Evolutionary conservation across 1,139 yeast genomes (phyloP).

Genomic region (Pichia sp.): DNA sequence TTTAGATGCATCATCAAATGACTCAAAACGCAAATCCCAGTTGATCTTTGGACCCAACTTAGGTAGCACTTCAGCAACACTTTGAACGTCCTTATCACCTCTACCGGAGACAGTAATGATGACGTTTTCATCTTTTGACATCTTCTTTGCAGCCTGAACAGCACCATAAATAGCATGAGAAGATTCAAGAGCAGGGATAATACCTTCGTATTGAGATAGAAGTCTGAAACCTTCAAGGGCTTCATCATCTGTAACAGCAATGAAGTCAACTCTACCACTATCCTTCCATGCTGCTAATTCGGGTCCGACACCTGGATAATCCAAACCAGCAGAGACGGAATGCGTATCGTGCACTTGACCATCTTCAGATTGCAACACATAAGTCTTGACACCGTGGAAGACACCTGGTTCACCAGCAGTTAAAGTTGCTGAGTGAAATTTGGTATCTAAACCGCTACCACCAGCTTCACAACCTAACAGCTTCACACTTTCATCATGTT

Average conservation of each 20-base stretch:
- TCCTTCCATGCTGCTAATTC: constrained; percentile 95
- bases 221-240: constrained; percentile 87
- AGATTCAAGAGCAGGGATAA: constrained; percentile 96
- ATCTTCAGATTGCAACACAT: constrained; percentile 79
- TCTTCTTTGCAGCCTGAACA: constrained; percentile 75
- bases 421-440: constrained; percentile 85
- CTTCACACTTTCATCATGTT: constrained; percentile 67
- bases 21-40: constrained; percentile 92
- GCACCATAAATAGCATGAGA: constrained; percentile 96
- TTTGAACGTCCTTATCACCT: constrained; percentile 98
- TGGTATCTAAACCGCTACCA: constrained; percentile 91
- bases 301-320: constrained; percentile 99
- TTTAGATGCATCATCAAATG: constrained; percentile 26
- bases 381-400: constrained; percentile 95
- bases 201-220: constrained; percentile 91
- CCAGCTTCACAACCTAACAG: constrained; percentile 97
- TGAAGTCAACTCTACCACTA: constrained; percentile 83
- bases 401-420: constrained; percentile 95
- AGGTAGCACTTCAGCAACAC: constrained; percentile 93
- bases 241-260: constrained; percentile 90
- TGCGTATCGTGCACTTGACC: constrained; percentile 98
- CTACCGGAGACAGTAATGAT: constrained; percentile 93
- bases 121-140: constrained; percentile 69
- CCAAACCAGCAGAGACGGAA: constrained; percentile 96
- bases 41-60: constrained; percentile 81